Conservation (phyloP, 352 stramenopile genomes). For the Peronosclerospora sorghi region DNA sequence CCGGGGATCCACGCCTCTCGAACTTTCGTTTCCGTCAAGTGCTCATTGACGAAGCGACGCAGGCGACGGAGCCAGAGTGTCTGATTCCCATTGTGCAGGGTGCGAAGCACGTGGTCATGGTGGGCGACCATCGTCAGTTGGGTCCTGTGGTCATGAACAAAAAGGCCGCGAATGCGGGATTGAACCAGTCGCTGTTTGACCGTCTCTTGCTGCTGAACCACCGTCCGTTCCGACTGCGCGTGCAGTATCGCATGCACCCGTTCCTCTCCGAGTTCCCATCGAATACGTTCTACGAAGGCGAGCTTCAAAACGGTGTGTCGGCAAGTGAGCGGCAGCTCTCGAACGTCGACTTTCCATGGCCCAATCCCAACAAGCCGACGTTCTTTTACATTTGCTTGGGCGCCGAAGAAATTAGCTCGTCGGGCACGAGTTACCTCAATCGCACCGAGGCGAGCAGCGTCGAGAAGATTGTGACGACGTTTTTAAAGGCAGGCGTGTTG, state of each 20-base stretch:
- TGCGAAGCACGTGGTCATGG: constrained; percentile 98
- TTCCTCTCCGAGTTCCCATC: constrained; percentile 98
- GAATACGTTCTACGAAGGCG: constrained; percentile 99
- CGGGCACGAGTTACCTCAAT: constrained; percentile 98
- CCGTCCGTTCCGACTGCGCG: constrained; percentile 93
- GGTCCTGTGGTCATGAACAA: constrained; percentile 99
- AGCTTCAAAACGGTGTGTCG: constrained; percentile 96
- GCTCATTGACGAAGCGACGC: constrained; percentile 99
- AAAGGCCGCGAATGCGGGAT: constrained; percentile 92
- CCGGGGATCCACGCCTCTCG: constrained; percentile 93
- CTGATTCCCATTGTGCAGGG: constrained; percentile 98
- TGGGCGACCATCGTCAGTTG: constrained; percentile 98
- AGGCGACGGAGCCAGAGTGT: constrained; percentile 98
- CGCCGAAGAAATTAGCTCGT: constrained; percentile 96
- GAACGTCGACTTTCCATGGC: constrained; percentile 95
- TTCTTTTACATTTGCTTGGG: constrained; percentile 96
- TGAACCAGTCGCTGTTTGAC: constrained; percentile 98
- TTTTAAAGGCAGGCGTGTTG: constrained; percentile 89
- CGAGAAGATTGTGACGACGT: constrained; percentile 96
- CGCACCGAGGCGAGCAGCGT: constrained; percentile 96
- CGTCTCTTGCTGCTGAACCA: constrained; percentile 92
- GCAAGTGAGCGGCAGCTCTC: constrained; percentile 86
- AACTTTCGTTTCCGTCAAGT: constrained; percentile 98
- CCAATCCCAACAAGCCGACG: constrained; percentile 93
- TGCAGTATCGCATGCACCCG: constrained; percentile 99